Evolutionary conservation across 2,329 filamentous ascomycete genomes (phyloP), one percentile per base, ranked within the genome.

Genomic region (Claviceps monticola): DNA sequence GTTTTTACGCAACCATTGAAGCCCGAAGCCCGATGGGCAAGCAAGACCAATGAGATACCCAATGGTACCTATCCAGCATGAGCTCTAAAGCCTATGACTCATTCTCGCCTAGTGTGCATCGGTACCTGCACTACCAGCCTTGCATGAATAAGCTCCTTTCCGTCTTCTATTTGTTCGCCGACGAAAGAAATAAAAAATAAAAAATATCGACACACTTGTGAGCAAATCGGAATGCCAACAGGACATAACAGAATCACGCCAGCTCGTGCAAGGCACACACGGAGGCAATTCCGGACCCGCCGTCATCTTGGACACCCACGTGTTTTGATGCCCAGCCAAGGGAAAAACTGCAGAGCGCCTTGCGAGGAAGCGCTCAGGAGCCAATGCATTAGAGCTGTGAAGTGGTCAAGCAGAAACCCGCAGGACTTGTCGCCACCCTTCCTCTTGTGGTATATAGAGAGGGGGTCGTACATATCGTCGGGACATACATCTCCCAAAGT

Each of bases 21-120:
- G 49, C 52, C 52, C 49, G 52, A 51, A 53, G 49, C 52, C 52
- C 45, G 49, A 53, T 46, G 41, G 45, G 48, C 41, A 46, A 43
- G 21, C 44, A 23, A 42, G 29, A 9, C 9, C 9, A 34, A 34
- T 11, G 29, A 9, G 29, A 34, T 34, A 11, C 29, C 29, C 29
- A 34, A 34, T 11, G 29, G 29, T 34, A 34, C 8, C 46, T 48
- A 43, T 26, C 36, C 6, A 16, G 19, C 11, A 34, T 37, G 9
- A 42, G 19, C 21, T 29, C 39, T 19, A 2, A 11, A 42, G 41
- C 13, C 43, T 47, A 41, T 43, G 36, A 34, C 36, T 50, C 37
- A 47, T 36, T 46, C 29, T 42, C 23, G 16, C 47, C 34, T 29
- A 17, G 23, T 23, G 48, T 45, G 46, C 26, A 52, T 49, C 51